Evolutionary conservation across 2,329 filamentous ascomycete species (phyloP).

Genomic region (Fusarium coicis): DNA sequence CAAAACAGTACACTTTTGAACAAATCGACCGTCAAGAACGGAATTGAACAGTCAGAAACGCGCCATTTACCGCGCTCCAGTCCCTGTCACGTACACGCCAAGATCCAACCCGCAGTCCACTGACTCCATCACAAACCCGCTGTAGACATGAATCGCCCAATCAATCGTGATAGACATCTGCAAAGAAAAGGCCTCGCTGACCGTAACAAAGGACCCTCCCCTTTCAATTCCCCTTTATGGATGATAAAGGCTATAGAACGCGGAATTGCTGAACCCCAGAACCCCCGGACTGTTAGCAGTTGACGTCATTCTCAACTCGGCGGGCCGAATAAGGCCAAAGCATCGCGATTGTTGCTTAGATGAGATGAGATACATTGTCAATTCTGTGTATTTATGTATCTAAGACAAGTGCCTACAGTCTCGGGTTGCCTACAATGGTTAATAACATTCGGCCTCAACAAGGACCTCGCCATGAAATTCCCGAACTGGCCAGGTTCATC

Average conservation of each 20-base stretch:
- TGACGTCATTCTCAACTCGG: conserved; percentile 35
- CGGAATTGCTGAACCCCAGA: conserved; percentile 5
- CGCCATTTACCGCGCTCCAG: conserved; percentile 17
- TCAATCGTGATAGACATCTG: background rate
- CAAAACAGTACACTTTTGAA: background rate
- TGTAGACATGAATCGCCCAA: background rate
- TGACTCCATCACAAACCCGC: background rate
- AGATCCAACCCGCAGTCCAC: background rate
- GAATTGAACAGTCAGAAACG: conserved; percentile 30
- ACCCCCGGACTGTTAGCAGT: conserved; percentile 1
- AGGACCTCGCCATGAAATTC: background rate
- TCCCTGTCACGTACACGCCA: conserved; percentile 4
- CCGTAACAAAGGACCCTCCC: background rate
- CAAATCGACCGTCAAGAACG: conserved; percentile 19
- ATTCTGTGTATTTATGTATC: no score
- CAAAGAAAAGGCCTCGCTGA: background rate
- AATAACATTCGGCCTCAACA: background rate
- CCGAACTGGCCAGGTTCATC: background rate
- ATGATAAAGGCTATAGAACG: background rate
- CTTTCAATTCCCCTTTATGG: conserved; percentile 7
- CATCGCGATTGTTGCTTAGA: background rate
- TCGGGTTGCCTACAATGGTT: conserved; percentile 12
- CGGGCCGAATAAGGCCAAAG: conserved; percentile 28
- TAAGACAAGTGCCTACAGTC: background rate
- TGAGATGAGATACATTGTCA: background rate